Evolutionary conservation across 257 asterid species (phyloP), one percentile per base, ranked within the genome.

Genomic region (Solanum phureja): DNA sequence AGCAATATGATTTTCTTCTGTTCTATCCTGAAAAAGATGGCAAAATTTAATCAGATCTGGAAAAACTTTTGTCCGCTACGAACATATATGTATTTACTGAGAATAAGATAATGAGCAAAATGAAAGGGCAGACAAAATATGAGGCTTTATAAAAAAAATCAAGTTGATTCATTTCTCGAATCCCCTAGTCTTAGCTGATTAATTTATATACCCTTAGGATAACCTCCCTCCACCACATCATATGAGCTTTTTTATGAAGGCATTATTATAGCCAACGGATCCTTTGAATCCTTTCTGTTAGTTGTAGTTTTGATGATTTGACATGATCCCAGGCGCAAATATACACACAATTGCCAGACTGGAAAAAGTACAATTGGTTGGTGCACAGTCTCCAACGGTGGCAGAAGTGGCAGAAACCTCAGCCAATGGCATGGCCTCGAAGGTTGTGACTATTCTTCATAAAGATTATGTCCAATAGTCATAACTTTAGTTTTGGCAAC

Each of bases 211-310:
- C 31, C 31, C 4, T 11, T 37, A 5, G 21, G 82, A 38, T 38
- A 49, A 23, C 6, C 34, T 75, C 83, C 44, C 18, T 38, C 19
- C 56, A 11, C 11, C 83, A 75, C 34, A 75, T 38, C 34, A 38
- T 75, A 5, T 75, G 34, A 75, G 23, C 33, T 38, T 23, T 75
- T 24, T 5, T 81, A 66, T 7, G 2, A 29, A 46, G 68, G 40
- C 62, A 5, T 52, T 13, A 24, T 77, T 42, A 42, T 76, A 71
- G 91, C 87, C 76, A 74, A 38, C 29, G 74, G 87, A 52, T 91
- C 93, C 74, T 90, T 88, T 82, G 89, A 88, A 42, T 87, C 85
- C 29, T 18, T 90, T 60, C 68, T 40, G 46, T 40, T 40, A 40
- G 46, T 40, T 40, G 46, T 40, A 40, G 46, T 40, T 40, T 9